These are phyloP conservation scores for Fusarium redolens DNA, from an alignment of 2,329 filamentous ascomycete genomes.

Conservation along the genomic window DNA sequence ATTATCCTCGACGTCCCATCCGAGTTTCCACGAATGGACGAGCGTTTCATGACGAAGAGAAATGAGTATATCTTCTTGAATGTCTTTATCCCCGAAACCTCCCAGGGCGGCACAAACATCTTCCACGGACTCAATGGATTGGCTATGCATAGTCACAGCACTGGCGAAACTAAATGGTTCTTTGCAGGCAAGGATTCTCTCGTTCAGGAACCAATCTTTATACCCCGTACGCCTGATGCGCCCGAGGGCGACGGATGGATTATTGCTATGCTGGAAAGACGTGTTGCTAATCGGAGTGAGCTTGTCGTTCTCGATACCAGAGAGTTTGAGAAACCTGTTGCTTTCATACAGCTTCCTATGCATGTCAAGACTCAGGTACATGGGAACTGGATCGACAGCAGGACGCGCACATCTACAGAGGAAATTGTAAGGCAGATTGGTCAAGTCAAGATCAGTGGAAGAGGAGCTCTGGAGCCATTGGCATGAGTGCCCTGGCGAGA, in stretches of 20 bases:
- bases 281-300: slow-evolving; percentile 8
- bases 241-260: slow-evolving; percentile 23
- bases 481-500: no score
- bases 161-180: slow-evolving; percentile 4
- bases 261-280: slow-evolving; percentile 1
- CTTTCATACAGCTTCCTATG: slow-evolving; percentile 20
- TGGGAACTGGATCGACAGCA: slow-evolving; percentile 11
- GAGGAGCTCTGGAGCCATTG: neutral
- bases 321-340: slow-evolving; percentile 14
- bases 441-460: neutral
- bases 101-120: neutral
- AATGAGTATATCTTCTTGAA: slow-evolving; percentile 11
- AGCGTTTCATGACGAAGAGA: slow-evolving; percentile 10
- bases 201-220: slow-evolving; percentile 21
- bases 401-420: neutral
- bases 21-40: slow-evolving; percentile 18
- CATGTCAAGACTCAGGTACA: slow-evolving; percentile 18
- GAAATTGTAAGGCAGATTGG: neutral
- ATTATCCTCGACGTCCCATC: slow-evolving; percentile 1
- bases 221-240: slow-evolving; percentile 2
- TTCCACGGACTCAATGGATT: slow-evolving; percentile 12
- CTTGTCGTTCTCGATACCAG: slow-evolving; percentile 17
- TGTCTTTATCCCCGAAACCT: slow-evolving; percentile 7
- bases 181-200: slow-evolving; percentile 17
- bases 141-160: slow-evolving; percentile 14